Percentiles rank a stretch among this genome's conserved stretches.
Conservation (phyloP, 2,329 filamentous ascomycete genomes). For the Xylariales sp. region DNA sequence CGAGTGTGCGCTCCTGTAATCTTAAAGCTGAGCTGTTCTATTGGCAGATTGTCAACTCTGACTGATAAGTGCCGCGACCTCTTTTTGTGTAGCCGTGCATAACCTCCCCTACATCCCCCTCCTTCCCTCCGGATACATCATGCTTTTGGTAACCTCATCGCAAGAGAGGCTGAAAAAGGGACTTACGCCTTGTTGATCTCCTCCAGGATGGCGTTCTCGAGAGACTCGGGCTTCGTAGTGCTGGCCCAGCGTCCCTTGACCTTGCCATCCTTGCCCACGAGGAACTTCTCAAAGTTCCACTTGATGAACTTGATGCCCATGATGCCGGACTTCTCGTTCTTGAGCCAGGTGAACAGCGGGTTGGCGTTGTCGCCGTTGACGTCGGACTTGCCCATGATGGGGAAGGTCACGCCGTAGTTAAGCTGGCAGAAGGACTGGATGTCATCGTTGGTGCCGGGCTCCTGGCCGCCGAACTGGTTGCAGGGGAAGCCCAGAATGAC, state of each 20-base stretch:
- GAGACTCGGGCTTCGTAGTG: slow-evolving; percentile 75
- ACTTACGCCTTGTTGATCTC: slow-evolving; percentile 55
- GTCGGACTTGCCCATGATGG: slow-evolving; percentile 85
- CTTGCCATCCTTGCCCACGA: slow-evolving; percentile 79
- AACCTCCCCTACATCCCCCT: no score
- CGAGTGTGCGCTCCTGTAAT: no score
- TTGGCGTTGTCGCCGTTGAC: slow-evolving; percentile 84
- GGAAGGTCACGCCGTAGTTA: slow-evolving; percentile 93
- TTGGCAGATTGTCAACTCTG: slow-evolving; percentile 5
- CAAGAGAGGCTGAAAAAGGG: slow-evolving; percentile 8
- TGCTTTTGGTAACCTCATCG: background rate
- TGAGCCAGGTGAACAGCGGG: slow-evolving; percentile 76
- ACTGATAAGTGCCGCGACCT: background rate
- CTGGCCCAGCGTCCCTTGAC: slow-evolving; percentile 86
- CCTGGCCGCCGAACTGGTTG: slow-evolving; percentile 94
- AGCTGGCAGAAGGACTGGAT: slow-evolving; percentile 83
- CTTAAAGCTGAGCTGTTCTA: slow-evolving; percentile 4
- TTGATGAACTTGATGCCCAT: slow-evolving; percentile 88
- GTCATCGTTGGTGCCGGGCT: slow-evolving; percentile 77
- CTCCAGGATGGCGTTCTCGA: slow-evolving; percentile 72
- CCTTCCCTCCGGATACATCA: no score
- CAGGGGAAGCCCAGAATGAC: slow-evolving; percentile 92
- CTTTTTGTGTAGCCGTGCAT: no score
- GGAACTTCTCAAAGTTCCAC: slow-evolving; percentile 99
- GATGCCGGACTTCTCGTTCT: slow-evolving; percentile 70